Evolutionary conservation across 164 flowering plant genomes (phyloP), one percentile per base, ranked within the genome.

Genomic region (Kingdonia uniflora): DNA sequence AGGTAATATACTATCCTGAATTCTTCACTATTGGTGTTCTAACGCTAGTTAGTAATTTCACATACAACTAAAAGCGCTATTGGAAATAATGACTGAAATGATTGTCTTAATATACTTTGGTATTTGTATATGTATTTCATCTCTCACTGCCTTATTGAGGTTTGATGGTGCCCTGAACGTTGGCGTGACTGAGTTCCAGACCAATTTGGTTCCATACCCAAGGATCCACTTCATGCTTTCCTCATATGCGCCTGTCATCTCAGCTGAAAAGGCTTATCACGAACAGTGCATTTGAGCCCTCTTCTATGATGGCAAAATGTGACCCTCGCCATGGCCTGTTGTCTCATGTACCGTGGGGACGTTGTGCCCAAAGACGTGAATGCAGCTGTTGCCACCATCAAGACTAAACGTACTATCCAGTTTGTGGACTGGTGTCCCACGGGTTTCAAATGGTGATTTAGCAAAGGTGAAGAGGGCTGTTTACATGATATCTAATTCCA

Each of bases 381-480:
- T 65, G 82, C 86, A n/a, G 82, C 79, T 59, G 85, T 77, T 15
- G 80, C 72, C 19, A 80, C 82, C 57, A 81, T 81, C 71, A 81
- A 81, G 67, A 81, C 87, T 49, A 81, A 77, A 71, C 73, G 82
- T 19, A 81, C 87, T 52, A 81, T 81, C 61, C 87, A 79, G 57
- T 79, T 81, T 63, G 84, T 79, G 43, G 87, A 80, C 58, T 80
- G 85, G 85, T 80, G 85, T 63, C 85, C 85, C 0, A 80, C 85
- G 46, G 85, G 85, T 4, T 80, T 80, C 73, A 77, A 80, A 65
- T 15, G 85, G 82, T 56, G 82, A 80, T 52, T 74, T 77, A 38
- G 82, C 82, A 19, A 77, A 75, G 62, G 82, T 75, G 39, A 82
- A 77, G 65, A 77, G 85, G 49, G 85, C 79, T 33, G 82, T 77